Percentiles rank a stretch among this genome's conserved stretches.
Evolutionary conservation across 257 asterid genomes (phyloP).

Genomic region (Misopates orontium): DNA sequence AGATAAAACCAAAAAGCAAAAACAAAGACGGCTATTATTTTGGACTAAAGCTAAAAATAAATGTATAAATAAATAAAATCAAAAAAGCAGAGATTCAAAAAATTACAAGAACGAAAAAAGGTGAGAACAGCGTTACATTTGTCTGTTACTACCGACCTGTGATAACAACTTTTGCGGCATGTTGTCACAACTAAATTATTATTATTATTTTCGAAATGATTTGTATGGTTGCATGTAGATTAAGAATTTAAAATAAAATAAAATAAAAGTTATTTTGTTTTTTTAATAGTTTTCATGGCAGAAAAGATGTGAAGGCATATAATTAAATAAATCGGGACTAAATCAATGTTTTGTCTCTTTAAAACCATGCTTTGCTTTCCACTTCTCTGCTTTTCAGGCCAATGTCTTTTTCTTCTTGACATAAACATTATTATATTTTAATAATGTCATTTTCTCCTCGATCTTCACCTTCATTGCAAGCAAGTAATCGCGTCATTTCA

Average conservation of each 20-base stretch:
- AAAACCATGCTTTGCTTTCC: constrained; percentile 47
- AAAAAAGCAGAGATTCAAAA: not conserved
- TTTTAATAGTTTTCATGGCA: constrained; percentile 30
- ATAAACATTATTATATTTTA: constrained; percentile 28
- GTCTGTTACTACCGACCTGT: constrained; percentile 55
- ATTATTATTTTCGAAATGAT: not conserved
- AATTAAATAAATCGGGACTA: constrained; percentile 32
- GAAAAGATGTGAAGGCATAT: constrained; percentile 35
- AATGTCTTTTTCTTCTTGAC: constrained; percentile 34
- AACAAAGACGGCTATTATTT: constrained; percentile 22
- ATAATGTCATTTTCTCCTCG: constrained; percentile 26
- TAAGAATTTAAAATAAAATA: constrained; percentile 9
- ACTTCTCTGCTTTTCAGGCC: constrained; percentile 44
- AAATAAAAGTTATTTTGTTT: not conserved
- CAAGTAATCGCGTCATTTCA: not conserved
- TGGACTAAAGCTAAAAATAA: constrained; percentile 5
- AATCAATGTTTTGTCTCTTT: constrained; percentile 65
- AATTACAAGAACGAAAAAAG: not conserved
- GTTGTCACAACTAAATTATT: constrained; percentile 39
- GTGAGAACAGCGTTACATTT: constrained; percentile 40
- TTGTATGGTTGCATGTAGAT: not conserved
- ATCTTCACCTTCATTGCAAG: not conserved
- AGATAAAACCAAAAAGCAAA: constrained; percentile 35
- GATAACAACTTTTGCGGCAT: constrained; percentile 56
- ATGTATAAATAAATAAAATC: not conserved